Base-by-base conservation (phyloP, 2,329 filamentous ascomycete genomes). In the Cordyceps javanica region DNA sequence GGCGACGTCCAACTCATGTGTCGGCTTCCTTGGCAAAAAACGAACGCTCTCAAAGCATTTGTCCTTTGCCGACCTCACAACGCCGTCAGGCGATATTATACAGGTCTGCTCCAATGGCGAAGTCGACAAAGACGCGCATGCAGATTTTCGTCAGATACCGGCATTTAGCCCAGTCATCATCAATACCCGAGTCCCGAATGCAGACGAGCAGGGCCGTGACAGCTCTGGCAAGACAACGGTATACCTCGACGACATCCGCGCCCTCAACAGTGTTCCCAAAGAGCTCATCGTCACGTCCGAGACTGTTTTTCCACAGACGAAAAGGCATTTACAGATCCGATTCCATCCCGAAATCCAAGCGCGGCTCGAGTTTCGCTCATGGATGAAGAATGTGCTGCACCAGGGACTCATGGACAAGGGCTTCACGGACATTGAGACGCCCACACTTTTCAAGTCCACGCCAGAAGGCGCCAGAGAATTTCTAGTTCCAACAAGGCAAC, bases 381-480 rank as follows among this genome's bases (percentile, higher is more conserved):
- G 78, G 62, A 78, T 87, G 4, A 77, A 73, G 38, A 77, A 75
- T 5, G 77, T 77, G 59, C 72, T 78, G 32, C 83, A 77, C 61
- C 77, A 80, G 46, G 67, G 77, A 9, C 77, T 91, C 32, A 75
- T 79, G 16, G 70, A 77, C 5, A 76, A 79, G 26, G 80, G 77
- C 1, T 93, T 92, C 66, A 76, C 82, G 13, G 89, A 97, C 63
- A 82, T 97, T 32, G 94, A 99, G 70, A 99, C 94, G 0, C 94
- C 94, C 0, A 76, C 97, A 4, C 80, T 99, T 0, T 99, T 99
- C 82, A 99, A 97, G 71, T 97, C 94, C 0, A 99, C 94, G 0
- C 91, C 94, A 0, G 94, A 99, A 74, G 94, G 94, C 0, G 95
- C 94, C 1, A 82, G 93, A 50, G 94, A 99, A 70, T 99, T 99